phyloP scores from a whole-genome alignment of 805 yeast species.

The Metschnikowia sp. region DNA sequence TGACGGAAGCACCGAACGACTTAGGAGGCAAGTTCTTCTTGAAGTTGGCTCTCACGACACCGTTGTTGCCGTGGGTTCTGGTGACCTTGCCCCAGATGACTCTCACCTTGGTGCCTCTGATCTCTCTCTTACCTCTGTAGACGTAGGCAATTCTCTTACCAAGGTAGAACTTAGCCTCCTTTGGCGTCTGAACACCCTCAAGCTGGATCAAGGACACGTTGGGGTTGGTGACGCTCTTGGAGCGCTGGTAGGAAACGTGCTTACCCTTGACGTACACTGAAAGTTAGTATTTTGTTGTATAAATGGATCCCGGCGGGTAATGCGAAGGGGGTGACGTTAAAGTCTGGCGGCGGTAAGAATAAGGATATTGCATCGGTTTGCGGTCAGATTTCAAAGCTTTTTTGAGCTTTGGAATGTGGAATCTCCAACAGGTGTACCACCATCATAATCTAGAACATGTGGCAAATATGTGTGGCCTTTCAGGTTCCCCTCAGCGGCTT shows the following conservation, averaged over 20 bases:
- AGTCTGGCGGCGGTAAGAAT: no score
- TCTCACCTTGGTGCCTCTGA: slow-evolving; percentile 98
- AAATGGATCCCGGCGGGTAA: no score
- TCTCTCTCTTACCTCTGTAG: slow-evolving; percentile 97
- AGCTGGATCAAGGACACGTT: slow-evolving; percentile 93
- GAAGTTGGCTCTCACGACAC: slow-evolving; percentile 98
- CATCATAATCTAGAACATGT: no score
- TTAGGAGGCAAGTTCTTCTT: slow-evolving; percentile 98
- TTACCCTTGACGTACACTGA: slow-evolving; percentile 99
- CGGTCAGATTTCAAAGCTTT: no score
- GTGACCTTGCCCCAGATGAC: slow-evolving; percentile 99
- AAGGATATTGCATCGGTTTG: no score
- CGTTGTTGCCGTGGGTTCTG: slow-evolving; percentile 98
- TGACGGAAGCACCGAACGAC: slow-evolving; percentile 99
- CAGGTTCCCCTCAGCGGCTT: no score
- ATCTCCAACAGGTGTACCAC: no score
- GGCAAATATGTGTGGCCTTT: no score
- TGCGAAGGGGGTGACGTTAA: no score
- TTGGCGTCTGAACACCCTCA: slow-evolving; percentile 89
- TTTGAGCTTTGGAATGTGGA: no score
- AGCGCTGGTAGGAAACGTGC: slow-evolving; percentile 99
- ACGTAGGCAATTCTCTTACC: slow-evolving; percentile 99
- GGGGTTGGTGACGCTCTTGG: slow-evolving; percentile 97
- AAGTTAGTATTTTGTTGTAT: slow-evolving; percentile 29
- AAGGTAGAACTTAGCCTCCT: slow-evolving; percentile 98